Evolutionary conservation across 2,329 filamentous ascomycete species (phyloP).

Genomic region (Calonectria honghensis): DNA sequence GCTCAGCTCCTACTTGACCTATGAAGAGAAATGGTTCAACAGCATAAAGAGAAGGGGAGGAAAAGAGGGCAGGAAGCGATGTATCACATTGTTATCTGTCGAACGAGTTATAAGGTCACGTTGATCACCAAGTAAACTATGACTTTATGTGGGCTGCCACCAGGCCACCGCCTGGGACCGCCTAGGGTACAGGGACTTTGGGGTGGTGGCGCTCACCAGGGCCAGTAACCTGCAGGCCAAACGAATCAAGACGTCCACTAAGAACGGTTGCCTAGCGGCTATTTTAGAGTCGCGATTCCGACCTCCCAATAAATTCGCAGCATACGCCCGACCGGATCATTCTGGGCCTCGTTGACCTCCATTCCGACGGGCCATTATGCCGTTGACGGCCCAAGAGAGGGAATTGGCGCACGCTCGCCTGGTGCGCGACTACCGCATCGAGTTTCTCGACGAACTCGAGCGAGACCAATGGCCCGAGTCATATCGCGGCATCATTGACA

Average conservation of each 20-base stretch:
- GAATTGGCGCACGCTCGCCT: constrained; percentile 7
- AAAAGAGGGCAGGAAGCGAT: not conserved
- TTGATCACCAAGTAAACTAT: not conserved
- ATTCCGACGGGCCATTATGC: not conserved
- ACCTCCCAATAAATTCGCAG: constrained; percentile 3
- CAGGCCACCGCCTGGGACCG: not conserved
- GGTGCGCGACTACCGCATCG: constrained; percentile 12
- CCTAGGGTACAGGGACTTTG: not conserved
- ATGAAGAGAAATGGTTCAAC: not conserved
- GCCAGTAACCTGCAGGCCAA: constrained; percentile 9
- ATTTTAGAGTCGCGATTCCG: constrained; percentile 3
- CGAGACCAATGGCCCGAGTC: constrained; percentile 10
- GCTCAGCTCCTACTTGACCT: not conserved
- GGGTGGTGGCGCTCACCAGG: constrained; percentile 5
- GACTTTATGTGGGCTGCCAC: not conserved
- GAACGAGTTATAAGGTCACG: not conserved
- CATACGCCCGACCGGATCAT: not conserved
- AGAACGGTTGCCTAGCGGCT: constrained; percentile 7
- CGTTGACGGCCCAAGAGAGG: constrained; percentile 7
- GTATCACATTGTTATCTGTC: not conserved
- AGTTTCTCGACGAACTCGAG: constrained; percentile 11
- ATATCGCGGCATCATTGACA: constrained; percentile 11
- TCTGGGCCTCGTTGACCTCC: no score
- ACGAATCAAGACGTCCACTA: not conserved
- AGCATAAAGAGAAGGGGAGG: not conserved